phyloP scores from a whole-genome alignment of 2,329 filamentous ascomycete species.

The Chrysoporthe austroafricana region DNA sequence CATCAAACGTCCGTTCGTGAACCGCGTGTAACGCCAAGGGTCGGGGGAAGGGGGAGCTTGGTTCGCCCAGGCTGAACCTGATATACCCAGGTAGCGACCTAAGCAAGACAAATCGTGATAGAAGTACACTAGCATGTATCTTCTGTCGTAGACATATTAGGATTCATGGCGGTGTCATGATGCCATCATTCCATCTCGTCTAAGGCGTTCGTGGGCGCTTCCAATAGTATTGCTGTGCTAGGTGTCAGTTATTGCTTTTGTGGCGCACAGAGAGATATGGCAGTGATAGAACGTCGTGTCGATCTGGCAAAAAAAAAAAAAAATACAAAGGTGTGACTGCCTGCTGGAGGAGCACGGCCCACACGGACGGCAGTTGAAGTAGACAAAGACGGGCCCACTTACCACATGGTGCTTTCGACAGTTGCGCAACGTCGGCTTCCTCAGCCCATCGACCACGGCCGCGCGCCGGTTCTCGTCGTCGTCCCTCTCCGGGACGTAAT shows the following conservation, averaged over 20 bases:
- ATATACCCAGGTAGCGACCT: neutral
- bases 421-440: slow-evolving; percentile 85
- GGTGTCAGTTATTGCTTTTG: slow-evolving; percentile 19
- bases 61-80: neutral
- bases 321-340: no score
- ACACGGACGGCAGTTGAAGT: neutral
- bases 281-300: no score
- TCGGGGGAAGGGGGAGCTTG: neutral
- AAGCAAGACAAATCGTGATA: neutral
- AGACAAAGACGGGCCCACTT: slow-evolving; percentile 38
- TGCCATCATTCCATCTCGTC: neutral
- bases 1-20: neutral
- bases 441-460: slow-evolving; percentile 81
- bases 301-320: no score
- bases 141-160: neutral
- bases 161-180: slow-evolving; percentile 29
- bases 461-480: slow-evolving; percentile 76
- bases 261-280: neutral
- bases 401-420: slow-evolving; percentile 99
- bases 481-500: slow-evolving; percentile 90
- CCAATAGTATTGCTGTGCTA: slow-evolving; percentile 69
- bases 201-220: slow-evolving; percentile 65
- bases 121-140: neutral
- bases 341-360: no score
- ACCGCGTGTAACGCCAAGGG: neutral